Conservation (phyloP, 495 filamentous ascomycete species). For the Daldinia decipiens region DNA sequence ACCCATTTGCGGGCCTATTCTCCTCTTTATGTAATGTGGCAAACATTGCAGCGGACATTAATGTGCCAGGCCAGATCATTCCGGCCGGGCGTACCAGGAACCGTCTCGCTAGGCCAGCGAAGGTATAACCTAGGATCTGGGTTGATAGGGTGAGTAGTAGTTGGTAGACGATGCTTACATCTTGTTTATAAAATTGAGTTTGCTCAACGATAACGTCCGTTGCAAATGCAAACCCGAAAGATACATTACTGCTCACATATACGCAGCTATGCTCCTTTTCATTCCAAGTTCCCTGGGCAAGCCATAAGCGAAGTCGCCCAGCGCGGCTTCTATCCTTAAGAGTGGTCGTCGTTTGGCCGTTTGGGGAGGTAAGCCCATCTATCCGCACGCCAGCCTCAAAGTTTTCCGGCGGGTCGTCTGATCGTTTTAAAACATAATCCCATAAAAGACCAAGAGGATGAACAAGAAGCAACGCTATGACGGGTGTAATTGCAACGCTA, state of each 20-base stretch:
- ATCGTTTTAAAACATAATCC: slow-evolving; percentile 73
- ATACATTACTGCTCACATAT: slow-evolving; percentile 89
- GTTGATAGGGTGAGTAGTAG: slow-evolving; percentile 83
- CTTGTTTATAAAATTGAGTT: slow-evolving; percentile 85
- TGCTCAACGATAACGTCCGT: slow-evolving; percentile 89
- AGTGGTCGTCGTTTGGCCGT: slow-evolving; percentile 29
- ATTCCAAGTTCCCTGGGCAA: slow-evolving; percentile 84
- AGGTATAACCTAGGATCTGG: slow-evolving; percentile 84
- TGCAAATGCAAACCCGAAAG: slow-evolving; percentile 89
- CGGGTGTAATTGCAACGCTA: slow-evolving; percentile 84
- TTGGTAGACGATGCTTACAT: slow-evolving; percentile 77
- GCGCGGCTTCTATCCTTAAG: slow-evolving; percentile 46
- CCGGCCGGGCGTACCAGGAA: slow-evolving; percentile 84
- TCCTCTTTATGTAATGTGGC: slow-evolving; percentile 84
- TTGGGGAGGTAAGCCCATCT: slow-evolving; percentile 7
- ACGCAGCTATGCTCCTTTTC: slow-evolving; percentile 88
- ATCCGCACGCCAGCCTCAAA: slow-evolving; percentile 65
- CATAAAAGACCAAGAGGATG: slow-evolving; percentile 83
- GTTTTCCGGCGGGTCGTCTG: slow-evolving; percentile 68
- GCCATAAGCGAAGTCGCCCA: slow-evolving; percentile 70
- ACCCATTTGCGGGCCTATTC: slow-evolving; percentile 83
- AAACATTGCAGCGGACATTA: slow-evolving; percentile 89
- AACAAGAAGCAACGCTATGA: slow-evolving; percentile 83
- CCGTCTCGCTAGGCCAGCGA: slow-evolving; percentile 80
- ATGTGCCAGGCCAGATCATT: slow-evolving; percentile 92